Evolutionary conservation across 176 grass and related monocot genomes (phyloP).

Genomic region (Oryza officinalis): DNA sequence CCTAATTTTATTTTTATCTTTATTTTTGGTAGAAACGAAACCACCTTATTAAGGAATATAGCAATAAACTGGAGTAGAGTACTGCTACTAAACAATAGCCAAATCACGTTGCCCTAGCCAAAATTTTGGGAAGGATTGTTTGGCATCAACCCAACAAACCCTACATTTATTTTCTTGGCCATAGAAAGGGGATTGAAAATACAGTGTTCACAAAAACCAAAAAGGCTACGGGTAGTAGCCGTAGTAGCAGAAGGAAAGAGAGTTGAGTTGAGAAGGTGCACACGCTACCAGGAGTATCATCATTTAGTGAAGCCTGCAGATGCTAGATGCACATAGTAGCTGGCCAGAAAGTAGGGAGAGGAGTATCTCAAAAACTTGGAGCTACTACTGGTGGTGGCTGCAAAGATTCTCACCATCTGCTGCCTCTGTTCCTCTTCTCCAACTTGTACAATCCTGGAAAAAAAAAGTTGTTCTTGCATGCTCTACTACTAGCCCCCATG

Average conservation of each 20-base stretch:
- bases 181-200: too few relatives aligned
- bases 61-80: too few relatives aligned
- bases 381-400: neutral
- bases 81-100: too few relatives aligned
- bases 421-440: neutral
- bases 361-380: neutral
- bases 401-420: constrained; percentile 19
- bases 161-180: too few relatives aligned
- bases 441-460: neutral
- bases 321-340: constrained; percentile 4
- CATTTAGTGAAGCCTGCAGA: constrained; percentile 32
- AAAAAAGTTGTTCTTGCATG: neutral
- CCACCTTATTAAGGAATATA: too few relatives aligned
- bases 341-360: constrained; percentile 33
- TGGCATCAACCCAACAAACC: too few relatives aligned
- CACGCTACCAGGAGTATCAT: constrained; percentile 1
- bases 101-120: too few relatives aligned
- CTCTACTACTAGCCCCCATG: neutral
- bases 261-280: neutral
- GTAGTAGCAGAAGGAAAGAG: constrained; percentile 1
- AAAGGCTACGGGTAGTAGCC: neutral
- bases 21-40: too few relatives aligned
- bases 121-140: too few relatives aligned
- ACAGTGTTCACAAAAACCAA: too few relatives aligned
- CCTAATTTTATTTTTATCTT: too few relatives aligned